These are phyloP conservation scores for Flaveria robusta DNA, from an alignment of 129 eudicot species.

Conservation along the genomic window DNA sequence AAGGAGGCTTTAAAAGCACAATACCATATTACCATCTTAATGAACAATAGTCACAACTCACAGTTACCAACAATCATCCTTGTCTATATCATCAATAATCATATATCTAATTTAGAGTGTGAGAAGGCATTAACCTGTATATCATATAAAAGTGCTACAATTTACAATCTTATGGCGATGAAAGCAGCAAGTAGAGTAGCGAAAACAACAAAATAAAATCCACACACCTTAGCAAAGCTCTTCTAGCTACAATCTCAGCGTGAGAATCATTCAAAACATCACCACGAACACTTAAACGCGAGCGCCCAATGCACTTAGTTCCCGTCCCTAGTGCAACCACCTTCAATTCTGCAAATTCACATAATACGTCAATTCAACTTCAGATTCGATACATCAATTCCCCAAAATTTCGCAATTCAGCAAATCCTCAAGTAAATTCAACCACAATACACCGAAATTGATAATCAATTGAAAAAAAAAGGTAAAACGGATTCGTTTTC, in stretches of 20 bases:
- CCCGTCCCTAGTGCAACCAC: constrained; percentile 93
- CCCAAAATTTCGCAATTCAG: constrained; percentile 13
- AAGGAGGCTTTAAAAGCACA: not conserved
- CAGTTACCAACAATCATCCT: not conserved
- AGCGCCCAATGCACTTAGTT: constrained; percentile 86
- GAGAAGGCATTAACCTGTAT: not conserved
- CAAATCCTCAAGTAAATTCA: constrained; percentile 7
- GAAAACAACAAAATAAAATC: not conserved
- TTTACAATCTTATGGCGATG: not conserved
- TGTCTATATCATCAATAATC: not conserved
- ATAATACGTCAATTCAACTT: not conserved
- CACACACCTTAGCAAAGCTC: constrained; percentile 80
- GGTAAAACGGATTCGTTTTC: no score
- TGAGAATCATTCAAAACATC: constrained; percentile 93
- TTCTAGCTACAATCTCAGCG: constrained; percentile 88
- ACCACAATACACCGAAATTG: not conserved
- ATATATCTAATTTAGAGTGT: not conserved
- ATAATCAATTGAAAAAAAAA: not conserved
- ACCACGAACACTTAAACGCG: constrained; percentile 61
- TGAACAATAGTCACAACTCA: not conserved
- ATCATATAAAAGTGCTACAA: not conserved
- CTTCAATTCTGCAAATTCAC: constrained; percentile 52
- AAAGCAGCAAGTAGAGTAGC: not conserved
- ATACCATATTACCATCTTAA: not conserved
- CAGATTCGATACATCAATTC: not conserved